These are phyloP conservation scores for Lentinula edodes DNA, from an alignment of 768 basidiomycete species.

Conservation along the genomic window DNA sequence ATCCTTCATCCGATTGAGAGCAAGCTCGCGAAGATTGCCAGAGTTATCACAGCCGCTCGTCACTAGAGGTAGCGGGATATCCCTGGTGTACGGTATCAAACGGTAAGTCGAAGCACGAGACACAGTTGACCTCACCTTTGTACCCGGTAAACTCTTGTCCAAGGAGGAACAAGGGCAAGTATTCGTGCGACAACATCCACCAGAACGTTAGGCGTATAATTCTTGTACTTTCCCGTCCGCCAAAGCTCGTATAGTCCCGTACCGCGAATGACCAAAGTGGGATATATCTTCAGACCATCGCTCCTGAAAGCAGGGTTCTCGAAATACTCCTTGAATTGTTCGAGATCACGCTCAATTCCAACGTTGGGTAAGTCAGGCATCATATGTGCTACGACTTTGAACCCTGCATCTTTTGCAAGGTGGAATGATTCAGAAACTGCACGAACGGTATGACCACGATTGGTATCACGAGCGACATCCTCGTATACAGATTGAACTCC, in stretches of 20 bases:
- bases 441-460: conserved; percentile 97
- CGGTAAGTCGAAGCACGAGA: not conserved
- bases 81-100: conserved; percentile 39
- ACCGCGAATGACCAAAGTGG: conserved; percentile 95
- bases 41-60: conserved; percentile 97
- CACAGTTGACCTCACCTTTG: conserved; percentile 55
- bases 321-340: conserved; percentile 99
- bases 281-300: conserved; percentile 97
- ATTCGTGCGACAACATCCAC: conserved; percentile 97
- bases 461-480: conserved; percentile 98
- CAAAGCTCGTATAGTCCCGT: conserved; percentile 95
- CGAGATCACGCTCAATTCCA: conserved; percentile 93
- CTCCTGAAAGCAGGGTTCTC: conserved; percentile 97
- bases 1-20: conserved; percentile 97
- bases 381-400: conserved; percentile 99
- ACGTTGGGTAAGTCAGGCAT: conserved; percentile 99
- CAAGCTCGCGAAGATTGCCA: conserved; percentile 93
- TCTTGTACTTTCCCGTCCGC: conserved; percentile 97
- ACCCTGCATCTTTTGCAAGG: conserved; percentile 96
- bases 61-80: conserved; percentile 95
- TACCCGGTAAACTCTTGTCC: conserved; percentile 98
- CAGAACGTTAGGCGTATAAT: conserved; percentile 97
- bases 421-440: conserved; percentile 97
- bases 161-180: conserved; percentile 93
- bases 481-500: conserved; percentile 99